These are phyloP conservation scores for Penicillium flavigenum DNA, from an alignment of 495 filamentous ascomycete genomes.

Conservation along the genomic window DNA sequence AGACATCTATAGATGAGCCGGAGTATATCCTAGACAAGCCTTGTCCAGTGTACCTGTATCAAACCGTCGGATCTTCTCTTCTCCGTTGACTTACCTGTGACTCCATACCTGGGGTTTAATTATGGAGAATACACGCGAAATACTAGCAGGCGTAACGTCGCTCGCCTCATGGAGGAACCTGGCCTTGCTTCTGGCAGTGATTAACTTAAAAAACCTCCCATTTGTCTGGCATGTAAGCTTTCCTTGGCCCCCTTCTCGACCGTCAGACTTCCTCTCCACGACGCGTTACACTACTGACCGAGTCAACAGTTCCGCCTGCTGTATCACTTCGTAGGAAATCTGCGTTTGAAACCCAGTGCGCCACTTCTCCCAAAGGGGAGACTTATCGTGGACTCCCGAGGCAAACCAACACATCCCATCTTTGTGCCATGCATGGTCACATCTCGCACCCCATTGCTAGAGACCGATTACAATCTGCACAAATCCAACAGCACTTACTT, in stretches of 20 bases:
- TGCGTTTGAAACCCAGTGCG: conserved; percentile 45
- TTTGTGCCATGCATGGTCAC: conserved; percentile 55
- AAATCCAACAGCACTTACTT: conserved; percentile 78
- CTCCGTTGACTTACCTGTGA: background rate
- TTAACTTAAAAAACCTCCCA: conserved; percentile 63
- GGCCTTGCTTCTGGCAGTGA: conserved; percentile 52
- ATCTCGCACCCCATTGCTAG: conserved; percentile 53
- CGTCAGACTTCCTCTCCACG: background rate
- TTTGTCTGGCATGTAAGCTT: conserved; percentile 64
- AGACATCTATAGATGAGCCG: conserved; percentile 5
- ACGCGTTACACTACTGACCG: conserved; percentile 20
- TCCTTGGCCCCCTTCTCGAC: background rate
- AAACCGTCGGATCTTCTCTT: background rate
- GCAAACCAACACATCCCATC: conserved; percentile 46
- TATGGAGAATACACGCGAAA: conserved; percentile 27
- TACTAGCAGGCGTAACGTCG: conserved; percentile 25
- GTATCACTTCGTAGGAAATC: conserved; percentile 49
- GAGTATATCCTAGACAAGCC: conserved; percentile 13
- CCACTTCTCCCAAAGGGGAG: conserved; percentile 39
- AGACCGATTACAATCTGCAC: conserved; percentile 69
- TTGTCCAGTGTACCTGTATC: conserved; percentile 4
- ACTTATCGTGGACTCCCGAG: conserved; percentile 30
- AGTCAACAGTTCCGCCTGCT: conserved; percentile 47
- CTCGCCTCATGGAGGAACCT: conserved; percentile 53
- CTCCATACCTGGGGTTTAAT: background rate